Percentiles rank a stretch among this genome's conserved stretches.
Evolutionary conservation across 345 rosid species (phyloP).

Genomic region (Eucalyptus shirleyi): DNA sequence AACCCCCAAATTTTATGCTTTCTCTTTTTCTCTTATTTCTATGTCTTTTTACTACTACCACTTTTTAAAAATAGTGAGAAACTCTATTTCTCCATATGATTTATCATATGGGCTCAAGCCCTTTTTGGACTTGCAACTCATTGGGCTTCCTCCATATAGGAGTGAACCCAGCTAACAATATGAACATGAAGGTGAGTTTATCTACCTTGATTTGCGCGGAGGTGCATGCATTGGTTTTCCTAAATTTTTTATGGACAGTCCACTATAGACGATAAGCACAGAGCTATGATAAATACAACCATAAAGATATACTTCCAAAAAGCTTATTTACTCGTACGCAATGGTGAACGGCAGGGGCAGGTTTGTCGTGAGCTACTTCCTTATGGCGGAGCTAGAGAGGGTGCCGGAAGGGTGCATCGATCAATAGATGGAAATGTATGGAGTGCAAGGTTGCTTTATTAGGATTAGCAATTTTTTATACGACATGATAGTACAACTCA

Average conservation of each 20-base stretch:
- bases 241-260: neutral
- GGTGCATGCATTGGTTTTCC: neutral
- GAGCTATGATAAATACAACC: neutral
- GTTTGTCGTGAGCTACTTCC: slow-evolving; percentile 56
- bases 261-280: neutral
- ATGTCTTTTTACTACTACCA: no score
- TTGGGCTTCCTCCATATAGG: no score
- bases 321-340: slow-evolving; percentile 41
- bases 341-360: slow-evolving; percentile 92
- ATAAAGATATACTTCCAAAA: neutral
- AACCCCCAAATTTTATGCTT: no score
- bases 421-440: slow-evolving; percentile 51
- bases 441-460: slow-evolving; percentile 51
- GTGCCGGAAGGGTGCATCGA: slow-evolving; percentile 65
- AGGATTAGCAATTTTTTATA: slow-evolving; percentile 37
- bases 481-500: neutral
- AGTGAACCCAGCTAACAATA: neutral
- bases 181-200: neutral
- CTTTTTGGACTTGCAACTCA: no score
- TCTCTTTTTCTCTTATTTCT: no score
- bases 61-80: no score
- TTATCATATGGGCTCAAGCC: no score
- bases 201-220: neutral
- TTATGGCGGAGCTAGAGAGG: slow-evolving; percentile 50
- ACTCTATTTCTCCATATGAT: no score